Evolutionary conservation across 2,329 filamentous ascomycete genomes (phyloP).

Genomic region (Pochonia chlamydosporia): DNA sequence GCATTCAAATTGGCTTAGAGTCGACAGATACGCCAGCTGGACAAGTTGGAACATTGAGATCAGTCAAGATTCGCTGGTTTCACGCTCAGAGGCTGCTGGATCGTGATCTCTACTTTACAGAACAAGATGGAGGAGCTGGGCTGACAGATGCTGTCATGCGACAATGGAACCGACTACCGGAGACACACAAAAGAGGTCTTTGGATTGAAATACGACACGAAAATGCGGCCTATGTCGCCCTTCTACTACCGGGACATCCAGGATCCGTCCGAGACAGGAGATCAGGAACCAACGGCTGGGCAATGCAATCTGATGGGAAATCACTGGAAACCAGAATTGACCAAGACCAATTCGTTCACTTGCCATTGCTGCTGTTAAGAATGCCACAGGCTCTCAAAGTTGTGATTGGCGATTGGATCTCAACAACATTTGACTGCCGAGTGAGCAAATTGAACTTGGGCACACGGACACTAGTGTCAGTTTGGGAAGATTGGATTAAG

Average conservation of each 20-base stretch:
- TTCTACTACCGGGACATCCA: constrained; percentile 39
- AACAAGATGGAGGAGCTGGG: constrained; percentile 12
- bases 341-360: constrained; percentile 32
- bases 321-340: constrained; percentile 6
- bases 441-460: constrained; percentile 44
- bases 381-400: constrained; percentile 49
- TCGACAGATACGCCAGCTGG: constrained; percentile 33
- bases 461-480: constrained; percentile 41
- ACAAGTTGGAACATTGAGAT: constrained; percentile 36
- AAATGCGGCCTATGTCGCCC: constrained; percentile 42
- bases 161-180: constrained; percentile 12
- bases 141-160: constrained; percentile 11
- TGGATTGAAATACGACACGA: constrained; percentile 49
- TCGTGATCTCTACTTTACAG: constrained; percentile 16
- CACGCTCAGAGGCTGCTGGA: constrained; percentile 24
- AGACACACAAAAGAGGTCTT: constrained; percentile 23
- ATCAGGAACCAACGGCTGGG: constrained; percentile 12
- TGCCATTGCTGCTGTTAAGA: constrained; percentile 48
- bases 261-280: constrained; percentile 7
- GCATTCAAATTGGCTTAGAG: constrained; percentile 47
- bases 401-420: constrained; percentile 45
- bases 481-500: constrained; percentile 47
- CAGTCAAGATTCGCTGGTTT: constrained; percentile 44
- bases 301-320: constrained; percentile 14
- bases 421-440: constrained; percentile 50